A percentile compares a stretch with the other conserved stretches of the same genome.
Evolutionary conservation across 179 eudicot species (phyloP).

Genomic region (Silene vulgaris): DNA sequence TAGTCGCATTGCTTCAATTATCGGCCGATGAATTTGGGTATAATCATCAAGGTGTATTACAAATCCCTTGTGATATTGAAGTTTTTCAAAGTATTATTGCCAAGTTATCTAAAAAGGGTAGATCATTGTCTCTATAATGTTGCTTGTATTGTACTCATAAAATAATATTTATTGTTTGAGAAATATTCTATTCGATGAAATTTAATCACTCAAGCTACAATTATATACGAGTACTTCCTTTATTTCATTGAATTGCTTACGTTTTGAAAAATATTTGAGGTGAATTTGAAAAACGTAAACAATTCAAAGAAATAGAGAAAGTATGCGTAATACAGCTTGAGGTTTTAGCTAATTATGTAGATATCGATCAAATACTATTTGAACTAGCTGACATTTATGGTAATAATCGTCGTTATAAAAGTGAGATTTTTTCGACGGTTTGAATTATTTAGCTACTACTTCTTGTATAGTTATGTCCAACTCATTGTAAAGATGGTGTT

Average conservation of each 20-base stretch:
- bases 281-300: background rate
- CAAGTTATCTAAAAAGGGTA: conserved; percentile 30
- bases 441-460: background rate
- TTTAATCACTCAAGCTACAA: too few relatives aligned
- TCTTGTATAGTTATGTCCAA: background rate
- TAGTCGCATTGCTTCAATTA: conserved; percentile 32
- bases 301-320: too few relatives aligned
- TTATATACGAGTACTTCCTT: background rate
- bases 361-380: background rate
- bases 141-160: too few relatives aligned
- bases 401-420: too few relatives aligned
- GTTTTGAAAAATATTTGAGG: background rate
- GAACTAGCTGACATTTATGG: background rate
- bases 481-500: background rate
- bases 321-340: background rate
- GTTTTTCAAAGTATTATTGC: conserved; percentile 25
- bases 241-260: background rate
- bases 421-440: too few relatives aligned
- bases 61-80: conserved; percentile 34
- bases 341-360: background rate
- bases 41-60: conserved; percentile 33
- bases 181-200: background rate
- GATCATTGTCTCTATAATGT: conserved; percentile 10
- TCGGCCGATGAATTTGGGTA: conserved; percentile 43
- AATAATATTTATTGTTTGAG: background rate